A percentile compares a stretch with the other conserved stretches of the same genome.
These are phyloP conservation scores for Aspergillus avenaceus DNA, from an alignment of 495 filamentous ascomycete species.

Conservation along the genomic window DNA sequence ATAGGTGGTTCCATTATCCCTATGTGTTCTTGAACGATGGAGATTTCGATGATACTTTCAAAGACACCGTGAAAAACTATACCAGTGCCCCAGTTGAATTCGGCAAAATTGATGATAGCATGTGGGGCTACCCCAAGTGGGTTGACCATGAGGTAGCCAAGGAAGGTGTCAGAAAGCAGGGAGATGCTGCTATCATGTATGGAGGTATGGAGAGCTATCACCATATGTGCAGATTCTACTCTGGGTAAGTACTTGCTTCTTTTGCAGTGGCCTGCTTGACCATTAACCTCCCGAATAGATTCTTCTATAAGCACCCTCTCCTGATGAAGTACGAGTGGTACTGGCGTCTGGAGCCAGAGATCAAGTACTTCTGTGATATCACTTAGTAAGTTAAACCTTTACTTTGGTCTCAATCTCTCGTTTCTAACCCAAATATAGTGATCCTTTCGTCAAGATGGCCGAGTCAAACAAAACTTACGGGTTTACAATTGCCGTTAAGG, in stretches of 20 bases:
- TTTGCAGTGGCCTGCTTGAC: conserved; percentile 6
- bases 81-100: conserved; percentile 85
- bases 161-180: conserved; percentile 93
- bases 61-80: conserved; percentile 82
- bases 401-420: neutral
- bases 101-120: conserved; percentile 82
- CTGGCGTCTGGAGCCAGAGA: conserved; percentile 98
- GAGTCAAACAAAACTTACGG: conserved; percentile 95
- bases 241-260: conserved; percentile 60
- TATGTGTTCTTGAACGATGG: conserved; percentile 99
- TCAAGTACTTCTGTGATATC: conserved; percentile 99
- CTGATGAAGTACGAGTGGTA: conserved; percentile 99
- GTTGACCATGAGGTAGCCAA: conserved; percentile 87
- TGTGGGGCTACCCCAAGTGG: conserved; percentile 99
- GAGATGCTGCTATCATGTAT: conserved; percentile 98
- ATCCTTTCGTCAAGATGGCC: conserved; percentile 93
- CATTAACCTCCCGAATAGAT: conserved; percentile 45
- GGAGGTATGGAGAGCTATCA: conserved; percentile 99
- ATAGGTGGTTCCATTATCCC: conserved; percentile 97
- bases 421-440: conserved; percentile 51
- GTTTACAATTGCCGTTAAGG: conserved; percentile 98
- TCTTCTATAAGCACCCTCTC: conserved; percentile 97
- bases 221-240: conserved; percentile 98
- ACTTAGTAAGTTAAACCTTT: conserved; percentile 73
- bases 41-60: conserved; percentile 92